A percentile compares a stretch with the other conserved stretches of the same genome.
Conservation (phyloP, 2,329 filamentous ascomycete species). For the Nemania sp. region DNA sequence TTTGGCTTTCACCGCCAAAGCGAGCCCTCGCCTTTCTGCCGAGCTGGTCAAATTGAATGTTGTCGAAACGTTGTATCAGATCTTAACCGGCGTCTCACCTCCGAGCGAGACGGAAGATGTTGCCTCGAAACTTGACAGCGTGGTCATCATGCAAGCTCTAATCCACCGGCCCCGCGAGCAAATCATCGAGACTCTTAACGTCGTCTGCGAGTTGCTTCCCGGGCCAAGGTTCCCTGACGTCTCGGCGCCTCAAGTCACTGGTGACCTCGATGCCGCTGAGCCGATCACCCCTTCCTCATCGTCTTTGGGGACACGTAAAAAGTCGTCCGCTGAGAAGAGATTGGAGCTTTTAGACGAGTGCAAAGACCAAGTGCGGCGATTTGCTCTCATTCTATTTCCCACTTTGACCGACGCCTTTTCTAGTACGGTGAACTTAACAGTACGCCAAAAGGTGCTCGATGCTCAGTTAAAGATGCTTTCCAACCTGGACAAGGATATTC, state of each 20-base stretch:
- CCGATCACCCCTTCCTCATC: slow-evolving; percentile 48
- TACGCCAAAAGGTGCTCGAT: slow-evolving; percentile 91
- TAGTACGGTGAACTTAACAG: slow-evolving; percentile 92
- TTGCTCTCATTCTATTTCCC: slow-evolving; percentile 89
- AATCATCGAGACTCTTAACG: slow-evolving; percentile 94
- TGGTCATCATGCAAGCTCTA: slow-evolving; percentile 97
- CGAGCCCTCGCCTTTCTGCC: slow-evolving; percentile 83
- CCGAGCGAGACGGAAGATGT: slow-evolving; percentile 78
- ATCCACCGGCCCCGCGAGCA: slow-evolving; percentile 96
- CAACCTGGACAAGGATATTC: slow-evolving; percentile 82
- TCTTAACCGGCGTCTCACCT: slow-evolving; percentile 92
- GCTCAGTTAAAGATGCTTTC: slow-evolving; percentile 99
- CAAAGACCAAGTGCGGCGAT: slow-evolving; percentile 84
- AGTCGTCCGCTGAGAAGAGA: slow-evolving; percentile 75
- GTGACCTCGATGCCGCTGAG: slow-evolving; percentile 44
- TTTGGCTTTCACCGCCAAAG: slow-evolving; percentile 84
- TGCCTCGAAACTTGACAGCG: slow-evolving; percentile 87
- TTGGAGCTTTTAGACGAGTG: slow-evolving; percentile 82
- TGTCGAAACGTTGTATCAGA: slow-evolving; percentile 96
- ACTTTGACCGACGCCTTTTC: slow-evolving; percentile 97
- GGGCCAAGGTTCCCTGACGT: slow-evolving; percentile 64
- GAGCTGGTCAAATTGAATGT: slow-evolving; percentile 96
- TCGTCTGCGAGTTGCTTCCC: slow-evolving; percentile 92
- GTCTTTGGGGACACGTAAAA: slow-evolving; percentile 50
- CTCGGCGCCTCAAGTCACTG: slow-evolving; percentile 40